Base-by-base conservation (phyloP, 2,329 filamentous ascomycete species). In the Penicillium nordicum region DNA sequence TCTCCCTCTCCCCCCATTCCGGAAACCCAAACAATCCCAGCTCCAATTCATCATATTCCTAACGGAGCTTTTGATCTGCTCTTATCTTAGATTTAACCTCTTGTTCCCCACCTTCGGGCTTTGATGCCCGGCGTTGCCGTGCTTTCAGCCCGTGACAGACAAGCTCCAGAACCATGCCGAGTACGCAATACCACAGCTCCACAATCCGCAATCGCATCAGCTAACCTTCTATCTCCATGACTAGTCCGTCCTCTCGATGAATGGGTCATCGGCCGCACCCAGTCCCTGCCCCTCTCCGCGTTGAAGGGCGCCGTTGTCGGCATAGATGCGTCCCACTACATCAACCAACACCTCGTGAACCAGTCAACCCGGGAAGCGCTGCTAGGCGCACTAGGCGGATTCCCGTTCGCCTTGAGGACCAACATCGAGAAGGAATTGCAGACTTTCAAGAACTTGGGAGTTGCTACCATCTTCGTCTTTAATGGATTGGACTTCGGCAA, bases 401-500 rank as follows among this genome's bases (percentile, higher is more conserved):
- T 93, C 59, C 94, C 93, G 2, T 85, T 89, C 58, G 89, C 89
- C 51, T 82, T 97, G 69, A 84, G 84, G 73, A 80, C 79, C 62
- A 88, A 88, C 67, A 88, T 99, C 61, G 85, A 90, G 70, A 82
- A 83, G 49, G 90, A 96, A 65, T 79, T 99, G 30, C 82, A 88
- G 58, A 79, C 80, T 57, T 90, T 94, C 80, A 84, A 85, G 58
- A 81, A 82, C 44, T 78, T 87, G 66, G 83, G 84, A 21, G 87
- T 96, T 50, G 84, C 80, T n/a, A 90, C 90, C 2, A 79, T 95
- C 61, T 97, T 99, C 73, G 82, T 99, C 50, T 99, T 99, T 75
- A 90, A 93, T 72, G 94, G 94, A 36, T 84, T 96, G 67, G 85
- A 91, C 38, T 83, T 92, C 58, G 86, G 86, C 38, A 89, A 88